A percentile compares a stretch with the other conserved stretches of the same genome.
These are phyloP conservation scores for Arthrobotrys megalospora DNA, from an alignment of 2,329 filamentous ascomycete species.

Conservation along the genomic window DNA sequence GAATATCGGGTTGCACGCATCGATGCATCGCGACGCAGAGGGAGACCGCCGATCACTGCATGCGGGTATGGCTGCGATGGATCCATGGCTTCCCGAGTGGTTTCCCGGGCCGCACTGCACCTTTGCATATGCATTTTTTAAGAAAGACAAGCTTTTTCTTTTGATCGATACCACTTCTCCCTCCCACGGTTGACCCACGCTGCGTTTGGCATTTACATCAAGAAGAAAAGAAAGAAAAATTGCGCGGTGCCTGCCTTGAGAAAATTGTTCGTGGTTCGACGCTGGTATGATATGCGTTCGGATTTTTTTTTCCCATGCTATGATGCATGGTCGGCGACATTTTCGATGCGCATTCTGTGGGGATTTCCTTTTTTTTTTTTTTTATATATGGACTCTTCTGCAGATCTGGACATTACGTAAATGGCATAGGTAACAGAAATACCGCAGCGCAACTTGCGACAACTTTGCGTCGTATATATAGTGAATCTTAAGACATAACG, in stretches of 20 bases:
- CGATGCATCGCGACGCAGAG: conserved; percentile 24
- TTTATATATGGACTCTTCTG: neutral
- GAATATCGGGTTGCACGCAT: conserved; percentile 12
- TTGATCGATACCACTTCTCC: neutral
- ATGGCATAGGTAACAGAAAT: conserved; percentile 2
- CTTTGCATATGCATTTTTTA: conserved; percentile 9
- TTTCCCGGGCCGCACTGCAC: conserved; percentile 6
- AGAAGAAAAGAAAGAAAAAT: neutral
- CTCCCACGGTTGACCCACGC: neutral
- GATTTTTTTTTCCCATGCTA: neutral
- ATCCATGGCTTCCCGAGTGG: conserved; percentile 19
- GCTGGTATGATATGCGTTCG: conserved; percentile 9
- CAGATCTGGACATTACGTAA: conserved; percentile 4
- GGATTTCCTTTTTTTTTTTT: conserved; percentile 34
- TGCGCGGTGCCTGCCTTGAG: conserved; percentile 7
- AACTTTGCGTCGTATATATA: neutral
- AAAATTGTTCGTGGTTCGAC: conserved; percentile 4
- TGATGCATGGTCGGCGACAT: conserved; percentile 50
- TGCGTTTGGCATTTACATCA: neutral
- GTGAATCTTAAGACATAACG: neutral
- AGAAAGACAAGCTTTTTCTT: neutral
- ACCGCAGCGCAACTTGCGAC: neutral
- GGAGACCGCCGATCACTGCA: conserved; percentile 38
- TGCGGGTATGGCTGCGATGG: conserved; percentile 15
- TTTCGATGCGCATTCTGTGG: neutral